Evolutionary conservation across 306 rosid species (phyloP), one percentile per base, ranked within the genome.

Genomic region (Fragaria ananassa): DNA sequence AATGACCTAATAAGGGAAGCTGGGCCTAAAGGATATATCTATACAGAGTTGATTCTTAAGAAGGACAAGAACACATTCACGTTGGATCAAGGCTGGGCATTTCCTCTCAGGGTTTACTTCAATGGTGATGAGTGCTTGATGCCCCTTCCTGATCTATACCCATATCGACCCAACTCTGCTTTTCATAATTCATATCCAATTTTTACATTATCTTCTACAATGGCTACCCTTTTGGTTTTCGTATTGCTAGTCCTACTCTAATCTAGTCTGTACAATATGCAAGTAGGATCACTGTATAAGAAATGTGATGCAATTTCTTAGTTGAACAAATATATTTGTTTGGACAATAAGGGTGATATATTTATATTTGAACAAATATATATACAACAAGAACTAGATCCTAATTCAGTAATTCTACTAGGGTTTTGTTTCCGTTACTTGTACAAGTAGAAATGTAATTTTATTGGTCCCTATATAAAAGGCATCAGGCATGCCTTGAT

Each of bases 91-190:
- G 90, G 96, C 37, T 89, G 93, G 93, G 88, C 93, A 47, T 89
- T 89, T 83, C 96, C 93, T 17, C 76, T 85, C 72, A 91, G 77
- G 75, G 76, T 91, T 23, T 86, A 89, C 86, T 91, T 91, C 79
- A 89, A 89, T 80, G 96, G 96, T 31, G 92, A 89, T 34, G 93
- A 91, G 72, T 89, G 93, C 15, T 79, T 83, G 92, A 66, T 89
- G 51, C 96, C 92, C 37, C 96, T 87, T 78, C 93, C 96, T 56
- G 92, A 89, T 70, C 74, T 83, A 39, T 86, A 89, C 75, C 96
- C 96, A 78, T 74, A 53, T 70, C 81, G 89, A 74, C 91, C 92
- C 70, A 91, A 77, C 78, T 86, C 86, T 51, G 87, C 88, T 44
- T 21, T 0, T 13, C 11, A 64, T 35, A 18, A 63, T 75, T 63